Base-by-base conservation (phyloP, 352 stramenopile species). In the Phytopythium helicoides region DNA sequence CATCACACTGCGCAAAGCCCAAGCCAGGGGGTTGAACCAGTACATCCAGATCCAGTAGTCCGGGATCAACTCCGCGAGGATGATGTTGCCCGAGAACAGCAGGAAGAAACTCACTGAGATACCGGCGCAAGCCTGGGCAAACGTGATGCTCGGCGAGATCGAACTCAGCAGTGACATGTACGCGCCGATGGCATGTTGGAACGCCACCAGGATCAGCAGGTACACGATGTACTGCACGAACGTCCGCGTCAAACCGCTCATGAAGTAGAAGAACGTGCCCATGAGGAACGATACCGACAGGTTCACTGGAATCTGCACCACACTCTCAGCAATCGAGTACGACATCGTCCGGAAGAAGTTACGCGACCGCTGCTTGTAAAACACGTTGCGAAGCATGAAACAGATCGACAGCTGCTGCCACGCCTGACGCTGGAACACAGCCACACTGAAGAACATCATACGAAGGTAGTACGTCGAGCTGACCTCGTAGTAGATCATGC, bases 321-420 rank as follows among this genome's bases (percentile, higher is more conserved):
- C 52, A 54, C 54, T 71, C 36, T 78, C 66, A 0, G 76, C 87
- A 46, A 96, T 79, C 9, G 86, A 62, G 50, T 96, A 97, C 22
- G 84, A 86, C 9, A 66, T 70, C 11, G 88, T 88, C 3, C 84
- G 77, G 58, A 94, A 97, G 54, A 97, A 97, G 71, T 96, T 97
- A 19, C 76, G 72, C 34, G 87, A 70, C 0, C 76, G 71, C 28
- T 97, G 89, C 58, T 95, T 96, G 77, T 96, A 96, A 64, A 93
- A 96, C 12, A 96, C 89, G 14, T 76, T 65, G 28, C 89, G 82
- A 31, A 95, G 45, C 71, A 76, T 58, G 62, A 86, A 86, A 38
- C 71, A 68, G 21, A 89, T 86, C 8, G 79, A 76, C 28, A 87
- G 83, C 52, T 85, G 76, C 64, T 87, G 76, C 74, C 76, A 86